Evolutionary conservation across 2,329 filamentous ascomycete species (phyloP).

Genomic region (Aspergillus fructus): DNA sequence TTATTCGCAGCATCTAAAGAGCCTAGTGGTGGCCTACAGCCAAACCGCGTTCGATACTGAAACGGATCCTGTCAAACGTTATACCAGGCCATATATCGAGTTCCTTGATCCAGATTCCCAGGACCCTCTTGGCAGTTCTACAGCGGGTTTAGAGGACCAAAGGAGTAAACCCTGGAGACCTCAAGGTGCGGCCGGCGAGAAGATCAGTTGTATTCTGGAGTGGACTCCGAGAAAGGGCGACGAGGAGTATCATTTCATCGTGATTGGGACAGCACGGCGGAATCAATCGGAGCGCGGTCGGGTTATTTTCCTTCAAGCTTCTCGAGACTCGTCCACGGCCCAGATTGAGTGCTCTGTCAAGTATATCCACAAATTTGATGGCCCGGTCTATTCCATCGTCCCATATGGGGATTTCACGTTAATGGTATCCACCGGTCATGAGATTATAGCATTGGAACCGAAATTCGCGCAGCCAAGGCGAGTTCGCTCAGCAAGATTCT

Average conservation of each 20-base stretch:
- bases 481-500: slow-evolving; percentile 37
- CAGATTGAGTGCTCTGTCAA: slow-evolving; percentile 37
- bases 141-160: slow-evolving; percentile 6
- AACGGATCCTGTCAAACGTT: slow-evolving; percentile 29
- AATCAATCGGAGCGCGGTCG: slow-evolving; percentile 32
- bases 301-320: slow-evolving; percentile 39
- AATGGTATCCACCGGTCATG: slow-evolving; percentile 47
- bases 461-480: slow-evolving; percentile 44
- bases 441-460: slow-evolving; percentile 44
- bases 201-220: slow-evolving; percentile 42
- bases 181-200: slow-evolving; percentile 39
- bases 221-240: slow-evolving; percentile 38
- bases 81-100: slow-evolving; percentile 35
- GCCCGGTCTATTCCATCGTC: slow-evolving; percentile 56
- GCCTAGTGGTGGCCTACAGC: slow-evolving; percentile 51
- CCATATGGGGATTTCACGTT: slow-evolving; percentile 46
- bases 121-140: slow-evolving; percentile 17
- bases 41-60: slow-evolving; percentile 26
- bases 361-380: slow-evolving; percentile 35
- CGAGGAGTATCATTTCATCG: slow-evolving; percentile 41
- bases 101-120: slow-evolving; percentile 41
- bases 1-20: slow-evolving; percentile 47
- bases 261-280: slow-evolving; percentile 39
- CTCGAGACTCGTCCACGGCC: slow-evolving; percentile 24
- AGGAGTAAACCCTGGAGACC: slow-evolving; percentile 25